These are phyloP conservation scores for Colletotrichum eremochloae DNA, from an alignment of 2,329 filamentous ascomycete genomes.

Conservation along the genomic window DNA sequence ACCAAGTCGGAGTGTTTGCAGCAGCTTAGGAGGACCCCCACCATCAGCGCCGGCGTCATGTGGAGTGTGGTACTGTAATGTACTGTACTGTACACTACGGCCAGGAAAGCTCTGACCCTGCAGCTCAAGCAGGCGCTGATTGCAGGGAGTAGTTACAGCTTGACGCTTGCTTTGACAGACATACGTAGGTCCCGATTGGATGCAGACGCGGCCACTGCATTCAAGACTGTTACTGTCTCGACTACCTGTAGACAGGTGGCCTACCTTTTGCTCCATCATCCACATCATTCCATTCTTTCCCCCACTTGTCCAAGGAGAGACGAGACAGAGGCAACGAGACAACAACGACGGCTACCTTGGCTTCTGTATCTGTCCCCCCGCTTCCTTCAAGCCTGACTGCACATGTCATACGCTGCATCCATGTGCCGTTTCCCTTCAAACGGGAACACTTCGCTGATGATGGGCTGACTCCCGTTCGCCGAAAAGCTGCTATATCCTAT, in stretches of 20 bases:
- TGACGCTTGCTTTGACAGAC: neutral
- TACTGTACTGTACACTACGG: neutral
- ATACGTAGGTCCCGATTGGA: too few species aligned
- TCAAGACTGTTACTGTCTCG: neutral
- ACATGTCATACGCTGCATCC: neutral
- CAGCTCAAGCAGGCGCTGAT: neutral
- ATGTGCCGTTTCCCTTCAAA: neutral
- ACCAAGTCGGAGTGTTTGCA: neutral
- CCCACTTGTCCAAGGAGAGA: neutral
- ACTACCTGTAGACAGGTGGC: too few species aligned
- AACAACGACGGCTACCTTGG: neutral
- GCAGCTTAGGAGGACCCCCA: neutral
- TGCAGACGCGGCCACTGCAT: neutral
- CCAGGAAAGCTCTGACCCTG: neutral
- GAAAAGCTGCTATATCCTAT: neutral
- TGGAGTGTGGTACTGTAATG: neutral
- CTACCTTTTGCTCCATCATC: neutral
- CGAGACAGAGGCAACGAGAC: slow-evolving; percentile 4
- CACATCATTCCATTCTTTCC: too few species aligned
- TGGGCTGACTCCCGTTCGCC: neutral
- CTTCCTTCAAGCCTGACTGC: neutral
- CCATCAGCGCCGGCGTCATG: neutral
- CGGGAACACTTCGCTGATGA: neutral
- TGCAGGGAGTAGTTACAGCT: neutral
- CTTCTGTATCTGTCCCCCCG: neutral